Evolutionary conservation across 768 basidiomycete genomes (phyloP), one percentile per base, ranked within the genome.

Genomic region (Serendipita indica): DNA sequence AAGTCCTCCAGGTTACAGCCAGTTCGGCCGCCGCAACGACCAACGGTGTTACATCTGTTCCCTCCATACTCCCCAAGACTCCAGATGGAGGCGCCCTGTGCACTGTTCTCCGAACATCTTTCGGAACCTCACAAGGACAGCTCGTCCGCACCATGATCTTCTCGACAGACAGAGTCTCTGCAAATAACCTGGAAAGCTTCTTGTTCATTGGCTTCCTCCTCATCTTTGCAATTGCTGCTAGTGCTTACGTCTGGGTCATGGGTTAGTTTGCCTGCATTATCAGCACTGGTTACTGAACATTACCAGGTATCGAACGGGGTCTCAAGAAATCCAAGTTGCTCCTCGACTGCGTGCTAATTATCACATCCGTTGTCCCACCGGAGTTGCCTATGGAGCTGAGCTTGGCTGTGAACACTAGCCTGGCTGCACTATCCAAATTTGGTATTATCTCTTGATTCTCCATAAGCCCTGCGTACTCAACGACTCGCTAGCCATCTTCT

Each of bases 91-190:
- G 94, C 39, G 94, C 91, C 69, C 81, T 96, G 5, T 93, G 91
- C 6, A 75, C 92, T 41, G 92, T 98, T 12, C 77, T 97, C 39
- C 83, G 91, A 58, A 98, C 96, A 12, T 94, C 96, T 1, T 99
- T 98, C 67, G 96, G 96, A 6, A 99, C 96, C 7, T 83, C 91
- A 0, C 96, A 99, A 69, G 96, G 96, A 35, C 90, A 94, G 70
- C 82, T 99, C 33, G 93, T 99, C 32, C 77, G 94, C 43, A 98
- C 96, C 0, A 99, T 98, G 96, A 92, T 99, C 60, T 99, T 98
- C 74, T 92, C 90, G 13, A 92, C 90, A 0, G 96, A 99, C 66
- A 86, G 92, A 3, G 84, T 99, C 20, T 89, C 91, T 5, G 96
- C 96, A 25, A 98, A 98, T 72, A 98, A 94, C 69, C 54, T 86